Evolutionary conservation across 2,329 filamentous ascomycete genomes (phyloP).

Genomic region (Cercospora janseana): DNA sequence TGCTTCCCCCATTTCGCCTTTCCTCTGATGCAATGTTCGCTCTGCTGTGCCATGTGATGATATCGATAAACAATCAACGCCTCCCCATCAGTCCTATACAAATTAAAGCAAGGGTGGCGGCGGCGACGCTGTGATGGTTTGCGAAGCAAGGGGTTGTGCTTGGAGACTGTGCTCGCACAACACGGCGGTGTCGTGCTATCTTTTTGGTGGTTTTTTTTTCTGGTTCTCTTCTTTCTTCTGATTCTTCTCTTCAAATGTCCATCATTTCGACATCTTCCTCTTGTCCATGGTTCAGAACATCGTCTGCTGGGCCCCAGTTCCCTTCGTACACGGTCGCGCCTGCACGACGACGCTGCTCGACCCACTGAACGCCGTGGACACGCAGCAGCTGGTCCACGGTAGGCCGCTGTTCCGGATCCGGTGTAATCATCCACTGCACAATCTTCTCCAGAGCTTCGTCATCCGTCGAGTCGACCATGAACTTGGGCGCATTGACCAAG

Average conservation of each 20-base stretch:
- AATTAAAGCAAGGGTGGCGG: too few species aligned
- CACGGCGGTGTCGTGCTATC: background rate
- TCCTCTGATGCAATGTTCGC: too few species aligned
- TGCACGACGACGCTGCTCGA: constrained; percentile 70
- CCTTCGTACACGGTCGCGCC: constrained; percentile 96
- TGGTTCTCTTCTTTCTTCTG: background rate
- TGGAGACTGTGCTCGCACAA: too few species aligned
- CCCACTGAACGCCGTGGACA: constrained; percentile 75
- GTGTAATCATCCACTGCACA: constrained; percentile 83
- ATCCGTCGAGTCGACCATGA: constrained; percentile 79
- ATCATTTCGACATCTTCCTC: constrained; percentile 58
- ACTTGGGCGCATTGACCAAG: constrained; percentile 69
- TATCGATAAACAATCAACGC: constrained; percentile 2
- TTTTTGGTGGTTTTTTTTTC: background rate
- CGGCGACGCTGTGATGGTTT: too few species aligned
- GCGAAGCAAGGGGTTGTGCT: too few species aligned
- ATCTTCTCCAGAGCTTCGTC: constrained; percentile 76
- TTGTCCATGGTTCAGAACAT: constrained; percentile 54
- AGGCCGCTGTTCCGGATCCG: constrained; percentile 70
- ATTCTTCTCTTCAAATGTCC: constrained; percentile 45
- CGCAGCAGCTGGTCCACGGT: constrained; percentile 70
- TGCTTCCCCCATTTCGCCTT: too few species aligned
- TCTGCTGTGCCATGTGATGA: too few species aligned
- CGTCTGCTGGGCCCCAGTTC: constrained; percentile 81
- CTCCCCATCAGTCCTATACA: too few species aligned